Evolutionary conservation across 495 filamentous ascomycete species (phyloP).

Genomic region (Xylaria nigripes): DNA sequence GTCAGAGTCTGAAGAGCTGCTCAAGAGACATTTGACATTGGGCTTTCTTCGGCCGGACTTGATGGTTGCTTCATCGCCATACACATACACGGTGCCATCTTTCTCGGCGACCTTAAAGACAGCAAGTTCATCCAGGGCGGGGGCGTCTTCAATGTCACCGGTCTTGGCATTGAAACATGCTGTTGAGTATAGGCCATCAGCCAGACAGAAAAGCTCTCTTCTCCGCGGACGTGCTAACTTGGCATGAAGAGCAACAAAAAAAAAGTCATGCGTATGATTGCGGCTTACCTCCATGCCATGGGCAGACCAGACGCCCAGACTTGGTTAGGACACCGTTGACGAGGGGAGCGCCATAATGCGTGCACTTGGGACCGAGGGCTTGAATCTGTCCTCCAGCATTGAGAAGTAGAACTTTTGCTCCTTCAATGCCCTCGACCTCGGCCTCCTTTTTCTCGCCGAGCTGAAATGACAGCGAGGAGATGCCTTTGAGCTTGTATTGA

Average conservation of each 20-base stretch:
- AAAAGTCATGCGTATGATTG: background rate
- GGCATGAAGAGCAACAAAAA: background rate
- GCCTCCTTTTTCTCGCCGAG: slow-evolving; percentile 78
- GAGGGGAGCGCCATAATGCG: slow-evolving; percentile 86
- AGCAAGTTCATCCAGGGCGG: slow-evolving; percentile 71
- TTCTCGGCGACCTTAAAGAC: slow-evolving; percentile 74
- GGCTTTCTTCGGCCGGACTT: slow-evolving; percentile 65
- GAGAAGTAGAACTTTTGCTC: slow-evolving; percentile 75
- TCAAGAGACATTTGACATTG: slow-evolving; percentile 56
- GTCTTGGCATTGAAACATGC: slow-evolving; percentile 85
- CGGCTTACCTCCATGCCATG: slow-evolving; percentile 82
- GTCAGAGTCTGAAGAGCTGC: slow-evolving; percentile 48
- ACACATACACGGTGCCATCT: slow-evolving; percentile 76
- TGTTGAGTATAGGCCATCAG: slow-evolving; percentile 25
- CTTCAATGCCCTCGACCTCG: slow-evolving; percentile 80
- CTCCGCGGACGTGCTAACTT: background rate
- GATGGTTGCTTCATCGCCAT: slow-evolving; percentile 69
- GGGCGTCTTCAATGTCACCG: slow-evolving; percentile 94
- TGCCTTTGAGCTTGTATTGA: slow-evolving; percentile 80
- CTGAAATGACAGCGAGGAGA: slow-evolving; percentile 62
- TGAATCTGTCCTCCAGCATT: slow-evolving; percentile 61
- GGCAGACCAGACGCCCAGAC: slow-evolving; percentile 79
- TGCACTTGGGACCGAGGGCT: slow-evolving; percentile 79
- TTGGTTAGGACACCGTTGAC: slow-evolving; percentile 72
- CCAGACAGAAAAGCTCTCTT: background rate